Conservation (phyloP, 1,284 basidiomycete genomes). For the Sporisorium reilianum region DNA sequence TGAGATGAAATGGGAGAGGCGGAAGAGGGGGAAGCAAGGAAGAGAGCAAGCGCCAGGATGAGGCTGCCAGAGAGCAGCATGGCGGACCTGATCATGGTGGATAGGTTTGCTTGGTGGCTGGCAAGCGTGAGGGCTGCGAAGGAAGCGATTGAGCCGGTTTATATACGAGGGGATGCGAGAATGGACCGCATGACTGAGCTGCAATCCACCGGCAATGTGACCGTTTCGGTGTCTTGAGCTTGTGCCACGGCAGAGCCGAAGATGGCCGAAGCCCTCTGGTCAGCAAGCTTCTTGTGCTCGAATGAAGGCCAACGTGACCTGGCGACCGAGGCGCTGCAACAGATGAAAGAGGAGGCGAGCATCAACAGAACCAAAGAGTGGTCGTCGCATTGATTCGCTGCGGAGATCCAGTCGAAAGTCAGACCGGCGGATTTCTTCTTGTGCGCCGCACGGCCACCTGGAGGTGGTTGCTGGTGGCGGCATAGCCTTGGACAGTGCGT, state of each 20-base stretch:
- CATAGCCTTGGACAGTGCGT: not conserved
- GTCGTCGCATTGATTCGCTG: not conserved
- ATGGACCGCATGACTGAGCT: not conserved
- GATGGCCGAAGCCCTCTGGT: too few relatives aligned
- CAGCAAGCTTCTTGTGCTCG: not conserved
- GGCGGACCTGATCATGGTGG: conserved; percentile 5
- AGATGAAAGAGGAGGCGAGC: not conserved
- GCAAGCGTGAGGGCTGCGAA: not conserved
- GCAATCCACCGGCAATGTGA: not conserved
- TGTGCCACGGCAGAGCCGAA: not conserved
- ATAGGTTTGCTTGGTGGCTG: not conserved
- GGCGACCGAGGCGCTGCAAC: not conserved
- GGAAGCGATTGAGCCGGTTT: not conserved
- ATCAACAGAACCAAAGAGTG: not conserved
- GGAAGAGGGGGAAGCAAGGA: not conserved
- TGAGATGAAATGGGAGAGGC: conserved; percentile 22
- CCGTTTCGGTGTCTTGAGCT: not conserved
- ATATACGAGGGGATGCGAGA: not conserved
- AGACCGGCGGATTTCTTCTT: not conserved
- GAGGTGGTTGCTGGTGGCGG: not conserved
- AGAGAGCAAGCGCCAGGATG: conserved; percentile 13
- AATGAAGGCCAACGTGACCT: not conserved
- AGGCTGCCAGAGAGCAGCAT: conserved; percentile 13
- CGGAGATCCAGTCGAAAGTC: not conserved
- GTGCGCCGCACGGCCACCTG: not conserved